phyloP scores from a whole-genome alignment of 2,329 filamentous ascomycete genomes.

The Thielaviopsis populi region DNA sequence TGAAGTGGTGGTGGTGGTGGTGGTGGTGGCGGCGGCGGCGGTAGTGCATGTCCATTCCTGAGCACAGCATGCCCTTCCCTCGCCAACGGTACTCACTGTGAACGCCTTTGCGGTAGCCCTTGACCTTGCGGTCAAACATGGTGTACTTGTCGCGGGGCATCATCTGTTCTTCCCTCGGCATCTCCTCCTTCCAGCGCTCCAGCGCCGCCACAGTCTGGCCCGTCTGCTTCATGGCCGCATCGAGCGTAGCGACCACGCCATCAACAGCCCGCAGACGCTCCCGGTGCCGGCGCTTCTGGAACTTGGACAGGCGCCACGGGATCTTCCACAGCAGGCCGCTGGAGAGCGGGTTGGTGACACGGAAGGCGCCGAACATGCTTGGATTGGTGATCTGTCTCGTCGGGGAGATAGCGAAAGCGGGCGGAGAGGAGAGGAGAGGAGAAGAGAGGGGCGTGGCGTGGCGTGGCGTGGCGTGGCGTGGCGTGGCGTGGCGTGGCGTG shows the following conservation, averaged over 20 bases:
- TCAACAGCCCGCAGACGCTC: constrained; percentile 75
- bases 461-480: not conserved
- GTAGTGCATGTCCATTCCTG: not conserved
- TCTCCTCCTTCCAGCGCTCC: constrained; percentile 84
- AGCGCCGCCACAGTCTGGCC: constrained; percentile 61
- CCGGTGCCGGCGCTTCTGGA: constrained; percentile 79
- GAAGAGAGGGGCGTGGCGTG: not conserved
- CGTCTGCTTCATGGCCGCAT: constrained; percentile 59
- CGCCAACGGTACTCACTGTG: constrained; percentile 55
- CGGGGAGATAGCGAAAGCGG: not conserved
- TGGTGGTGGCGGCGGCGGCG: too few species aligned
- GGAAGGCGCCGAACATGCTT: constrained; percentile 70
- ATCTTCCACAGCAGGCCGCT: constrained; percentile 91
- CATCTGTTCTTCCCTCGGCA: constrained; percentile 95
- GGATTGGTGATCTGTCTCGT: not conserved
- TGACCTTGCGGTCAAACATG: constrained; percentile 91
- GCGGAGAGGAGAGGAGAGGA: too few species aligned
- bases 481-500: not conserved
- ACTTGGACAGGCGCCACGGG: constrained; percentile 84
- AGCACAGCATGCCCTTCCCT: not conserved
- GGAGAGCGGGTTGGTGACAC: constrained; percentile 58
- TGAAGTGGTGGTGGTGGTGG: too few species aligned
- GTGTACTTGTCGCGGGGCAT: constrained; percentile 93
- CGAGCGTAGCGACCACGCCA: constrained; percentile 68
- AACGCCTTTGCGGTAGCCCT: constrained; percentile 90